These are phyloP conservation scores for Fusarium tupiense DNA, from an alignment of 2,329 filamentous ascomycete genomes.

Conservation along the genomic window DNA sequence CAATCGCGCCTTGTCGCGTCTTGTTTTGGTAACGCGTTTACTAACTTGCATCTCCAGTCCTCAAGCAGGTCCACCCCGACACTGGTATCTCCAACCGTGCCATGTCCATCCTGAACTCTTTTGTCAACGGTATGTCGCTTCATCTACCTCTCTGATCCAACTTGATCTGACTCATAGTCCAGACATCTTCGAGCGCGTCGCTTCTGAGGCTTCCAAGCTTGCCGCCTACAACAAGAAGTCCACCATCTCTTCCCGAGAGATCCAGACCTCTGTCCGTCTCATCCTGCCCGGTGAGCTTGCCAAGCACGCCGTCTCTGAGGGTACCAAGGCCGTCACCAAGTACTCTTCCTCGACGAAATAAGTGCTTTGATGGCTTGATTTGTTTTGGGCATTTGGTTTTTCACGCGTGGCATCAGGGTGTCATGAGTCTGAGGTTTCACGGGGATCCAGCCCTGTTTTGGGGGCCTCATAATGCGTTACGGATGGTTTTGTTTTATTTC, in stretches of 20 bases:
- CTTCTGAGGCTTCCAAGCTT: constrained; percentile 98
- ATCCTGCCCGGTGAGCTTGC: constrained; percentile 98
- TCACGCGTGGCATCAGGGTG: constrained; percentile 66
- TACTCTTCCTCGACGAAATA: constrained; percentile 99
- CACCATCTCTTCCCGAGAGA: constrained; percentile 98
- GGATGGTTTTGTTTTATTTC: constrained; percentile 73
- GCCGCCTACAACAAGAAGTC: constrained; percentile 99
- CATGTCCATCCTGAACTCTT: constrained; percentile 99
- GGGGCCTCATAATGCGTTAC: constrained; percentile 78
- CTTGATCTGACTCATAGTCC: constrained; percentile 3
- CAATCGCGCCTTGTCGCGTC: constrained; percentile 17
- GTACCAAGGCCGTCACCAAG: constrained; percentile 99
- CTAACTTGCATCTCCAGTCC: constrained; percentile 67
- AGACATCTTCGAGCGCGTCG: constrained; percentile 99
- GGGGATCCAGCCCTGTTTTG: constrained; percentile 46
- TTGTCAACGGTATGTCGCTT: constrained; percentile 87
- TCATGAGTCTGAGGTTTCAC: constrained; percentile 64
- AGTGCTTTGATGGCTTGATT: constrained; percentile 66
- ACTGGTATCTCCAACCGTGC: constrained; percentile 99
- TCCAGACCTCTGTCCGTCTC: constrained; percentile 97
- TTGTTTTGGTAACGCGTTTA: constrained; percentile 16
- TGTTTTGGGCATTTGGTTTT: constrained; percentile 66
- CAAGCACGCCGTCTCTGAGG: constrained; percentile 99
- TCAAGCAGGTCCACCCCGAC: constrained; percentile 99
- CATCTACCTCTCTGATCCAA: not conserved